phyloP scores from a whole-genome alignment of 768 basidiomycete species.

The Tremella yokohamensis region DNA sequence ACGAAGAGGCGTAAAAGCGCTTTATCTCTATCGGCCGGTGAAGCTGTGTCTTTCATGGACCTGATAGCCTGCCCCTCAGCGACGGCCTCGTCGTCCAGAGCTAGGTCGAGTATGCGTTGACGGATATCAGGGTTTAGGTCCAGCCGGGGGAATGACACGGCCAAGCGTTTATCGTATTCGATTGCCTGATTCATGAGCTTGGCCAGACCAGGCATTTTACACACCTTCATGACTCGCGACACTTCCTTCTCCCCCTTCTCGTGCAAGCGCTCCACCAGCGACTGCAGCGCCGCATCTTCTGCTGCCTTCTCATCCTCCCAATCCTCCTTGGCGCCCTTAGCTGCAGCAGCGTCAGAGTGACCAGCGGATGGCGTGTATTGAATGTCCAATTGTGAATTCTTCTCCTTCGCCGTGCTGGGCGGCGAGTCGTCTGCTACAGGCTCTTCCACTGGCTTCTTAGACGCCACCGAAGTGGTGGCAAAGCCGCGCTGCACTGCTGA shows the following conservation, averaged over 20 bases:
- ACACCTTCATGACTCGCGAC: conserved; percentile 65
- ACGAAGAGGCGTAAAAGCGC: conserved; percentile 66
- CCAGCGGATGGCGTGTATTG: too few relatives aligned
- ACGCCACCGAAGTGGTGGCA: conserved; percentile 45
- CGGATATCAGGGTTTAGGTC: conserved; percentile 63
- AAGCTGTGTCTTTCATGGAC: conserved; percentile 25
- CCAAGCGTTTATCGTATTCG: conserved; percentile 73
- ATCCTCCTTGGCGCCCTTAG: conserved; percentile 16
- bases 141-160: conserved; percentile 62
- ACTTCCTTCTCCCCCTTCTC: conserved; percentile 88
- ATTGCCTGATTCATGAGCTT: conserved; percentile 58
- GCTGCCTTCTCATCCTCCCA: conserved; percentile 41
- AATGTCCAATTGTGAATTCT: conserved; percentile 2
- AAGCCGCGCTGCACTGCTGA: conserved; percentile 46
- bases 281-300: conserved; percentile 59
- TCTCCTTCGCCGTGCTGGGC: neutral
- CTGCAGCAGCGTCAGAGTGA: neutral
- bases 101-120: conserved; percentile 62
- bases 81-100: conserved; percentile 35
- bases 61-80: conserved; percentile 5
- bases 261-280: conserved; percentile 73
- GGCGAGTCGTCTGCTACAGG: neutral
- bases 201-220: conserved; percentile 13
- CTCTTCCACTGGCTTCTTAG: conserved; percentile 33
- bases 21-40: conserved; percentile 59